Base-by-base conservation (phyloP, 768 basidiomycete species). In the Rickenella mellea region DNA sequence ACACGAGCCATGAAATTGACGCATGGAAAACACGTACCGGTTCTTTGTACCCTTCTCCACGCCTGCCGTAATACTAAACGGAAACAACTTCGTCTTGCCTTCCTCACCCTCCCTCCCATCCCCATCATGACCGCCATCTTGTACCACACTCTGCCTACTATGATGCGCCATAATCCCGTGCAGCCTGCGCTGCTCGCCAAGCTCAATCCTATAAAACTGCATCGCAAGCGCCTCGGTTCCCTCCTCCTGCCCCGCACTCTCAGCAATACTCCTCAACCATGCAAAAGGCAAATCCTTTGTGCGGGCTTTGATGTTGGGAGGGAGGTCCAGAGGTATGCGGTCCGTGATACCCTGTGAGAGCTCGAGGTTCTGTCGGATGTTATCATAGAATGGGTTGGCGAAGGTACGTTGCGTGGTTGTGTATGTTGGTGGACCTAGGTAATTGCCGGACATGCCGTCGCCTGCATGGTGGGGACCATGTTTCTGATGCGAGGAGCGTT, bases 1-100 rank as follows among this genome's bases (percentile, higher is more conserved):
- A n/a, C n/a, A n/a, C n/a, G n/a, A n/a, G n/a, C n/a, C n/a, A n/a
- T n/a, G n/a, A n/a, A n/a, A n/a, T n/a, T n/a, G n/a, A 6, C n/a
- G 39, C 7, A 17, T 1, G 19, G n/a, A n/a, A n/a, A n/a, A 10
- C 4, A 63, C 71, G 39, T 40, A 88, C 83, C 94, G 71, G 52
- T 98, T 98, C 70, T 96, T 91, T 15, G 79, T 70, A 7, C 94
- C 94, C 55, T 94, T 87, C 63, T 98, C 94, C 8, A 98, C 78
- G 2, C 88, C 94, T 5, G 94, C 94, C 0, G 89, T 94, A 47
- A 98, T 98, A 40, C 87, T 89, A 58, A 83, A 96, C 6, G 91
- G 92, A 56, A 83, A 93, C 42, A 43, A 48, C 10, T 36, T 41
- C 20, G 40, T 44, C 43, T 53, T 47, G 38, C 41, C 44, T 27